Conservation (phyloP, 2,329 filamentous ascomycete genomes). For the Fusarium sp. region DNA sequence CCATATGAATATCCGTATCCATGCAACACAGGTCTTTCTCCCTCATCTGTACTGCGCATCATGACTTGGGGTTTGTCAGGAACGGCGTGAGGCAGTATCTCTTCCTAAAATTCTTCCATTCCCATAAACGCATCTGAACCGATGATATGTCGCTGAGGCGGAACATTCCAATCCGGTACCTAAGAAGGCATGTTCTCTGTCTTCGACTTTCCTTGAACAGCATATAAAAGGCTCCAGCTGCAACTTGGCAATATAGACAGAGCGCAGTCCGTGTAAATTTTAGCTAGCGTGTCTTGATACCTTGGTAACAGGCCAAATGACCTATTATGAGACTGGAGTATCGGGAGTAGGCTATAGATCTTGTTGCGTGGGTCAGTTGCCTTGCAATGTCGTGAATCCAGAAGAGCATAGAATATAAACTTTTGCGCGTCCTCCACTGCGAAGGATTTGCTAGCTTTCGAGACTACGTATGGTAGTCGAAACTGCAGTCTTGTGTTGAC, state of each 20-base stretch:
- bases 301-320: accelerated
- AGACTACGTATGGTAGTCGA: neutral
- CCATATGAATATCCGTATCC: neutral
- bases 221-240: neutral
- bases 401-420: neutral
- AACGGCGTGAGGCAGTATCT: accelerated
- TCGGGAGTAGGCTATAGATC: neutral
- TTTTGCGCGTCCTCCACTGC: accelerated
- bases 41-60: accelerated
- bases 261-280: neutral
- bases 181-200: neutral
- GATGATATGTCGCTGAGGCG: neutral
- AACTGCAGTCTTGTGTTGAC: neutral
- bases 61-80: neutral
- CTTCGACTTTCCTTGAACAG: neutral
- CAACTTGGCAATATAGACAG: neutral
- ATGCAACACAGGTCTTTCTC: neutral
- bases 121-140: neutral
- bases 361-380: neutral
- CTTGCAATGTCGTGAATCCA: neutral
- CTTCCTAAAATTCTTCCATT: neutral
- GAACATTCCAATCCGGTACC: neutral
- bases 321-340: neutral
- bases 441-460: neutral
- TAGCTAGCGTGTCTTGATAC: neutral